Percentiles rank a stretch among this genome's conserved stretches.
phyloP scores from a whole-genome alignment of 2,329 filamentous ascomycete genomes.

The Pochonia chlamydosporia region DNA sequence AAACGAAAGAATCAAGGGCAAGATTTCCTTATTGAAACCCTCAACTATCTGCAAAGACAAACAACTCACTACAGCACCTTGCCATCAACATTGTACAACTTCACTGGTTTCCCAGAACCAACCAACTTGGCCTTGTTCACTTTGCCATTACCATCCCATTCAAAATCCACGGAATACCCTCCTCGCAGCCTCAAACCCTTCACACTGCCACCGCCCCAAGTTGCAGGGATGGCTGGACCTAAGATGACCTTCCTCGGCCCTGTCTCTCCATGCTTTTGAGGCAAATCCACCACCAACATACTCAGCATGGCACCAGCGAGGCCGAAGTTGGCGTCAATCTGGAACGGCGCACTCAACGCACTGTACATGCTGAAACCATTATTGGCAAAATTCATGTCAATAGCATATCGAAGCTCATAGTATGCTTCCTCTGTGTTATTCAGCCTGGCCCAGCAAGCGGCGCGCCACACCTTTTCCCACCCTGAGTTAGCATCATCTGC shows the following conservation, averaged over 20 bases:
- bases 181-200: conserved; percentile 37
- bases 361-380: conserved; percentile 49
- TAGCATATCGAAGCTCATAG: conserved; percentile 39
- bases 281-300: conserved; percentile 47
- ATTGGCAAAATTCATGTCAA: conserved; percentile 41
- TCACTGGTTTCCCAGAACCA: too few species aligned
- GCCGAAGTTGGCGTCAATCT: conserved; percentile 56
- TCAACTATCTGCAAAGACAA: too few species aligned
- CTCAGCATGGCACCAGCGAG: conserved; percentile 40
- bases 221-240: too few species aligned
- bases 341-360: conserved; percentile 41
- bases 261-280: conserved; percentile 31
- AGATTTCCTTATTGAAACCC: too few species aligned
- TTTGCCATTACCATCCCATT: conserved; percentile 29
- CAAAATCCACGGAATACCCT: conserved; percentile 36
- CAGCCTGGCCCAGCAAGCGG: conserved; percentile 49
- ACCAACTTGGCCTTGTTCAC: too few species aligned
- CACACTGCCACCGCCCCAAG: too few species aligned
- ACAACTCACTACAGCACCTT: too few species aligned
- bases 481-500: conserved; percentile 45
- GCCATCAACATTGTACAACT: too few species aligned
- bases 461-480: conserved; percentile 40
- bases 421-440: conserved; percentile 49
- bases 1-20: too few species aligned
- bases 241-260: too few species aligned